Evolutionary conservation across 306 rosid species (phyloP).

Genomic region (Ochetophila trinervis): DNA sequence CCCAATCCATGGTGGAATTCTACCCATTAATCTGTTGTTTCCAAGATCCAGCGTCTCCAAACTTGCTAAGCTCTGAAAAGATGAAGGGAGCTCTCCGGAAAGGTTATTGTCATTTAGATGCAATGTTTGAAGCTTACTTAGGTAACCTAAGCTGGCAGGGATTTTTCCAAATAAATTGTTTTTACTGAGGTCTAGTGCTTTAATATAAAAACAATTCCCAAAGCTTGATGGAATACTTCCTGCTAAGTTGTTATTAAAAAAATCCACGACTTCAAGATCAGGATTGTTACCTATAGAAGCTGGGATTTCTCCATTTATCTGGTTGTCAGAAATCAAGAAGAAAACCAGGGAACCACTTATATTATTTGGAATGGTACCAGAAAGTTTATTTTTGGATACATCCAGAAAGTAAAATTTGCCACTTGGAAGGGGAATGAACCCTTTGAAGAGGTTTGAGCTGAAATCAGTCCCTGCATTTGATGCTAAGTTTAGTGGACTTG

Average conservation of each 20-base stretch:
- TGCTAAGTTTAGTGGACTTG: no score
- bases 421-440: no score
- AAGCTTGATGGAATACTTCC: constrained; percentile 36
- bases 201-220: constrained; percentile 26
- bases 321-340: constrained; percentile 13
- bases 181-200: constrained; percentile 27
- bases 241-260: constrained; percentile 31
- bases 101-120: constrained; percentile 26
- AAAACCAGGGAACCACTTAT: no score
- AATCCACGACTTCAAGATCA: constrained; percentile 16
- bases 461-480: no score
- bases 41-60: no score
- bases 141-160: constrained; percentile 26
- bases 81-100: not conserved
- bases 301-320: constrained; percentile 35
- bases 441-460: no score
- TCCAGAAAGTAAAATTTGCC: no score
- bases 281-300: constrained; percentile 22
- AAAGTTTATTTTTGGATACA: no score
- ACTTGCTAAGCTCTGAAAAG: no score
- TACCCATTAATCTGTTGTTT: not conserved
- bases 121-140: constrained; percentile 19
- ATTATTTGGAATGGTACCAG: no score
- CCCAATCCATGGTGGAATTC: constrained; percentile 27
- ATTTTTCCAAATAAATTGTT: constrained; percentile 28